These are phyloP conservation scores for Rubroboletus pulcherrimus DNA, from an alignment of 768 basidiomycete species.

Conservation along the genomic window DNA sequence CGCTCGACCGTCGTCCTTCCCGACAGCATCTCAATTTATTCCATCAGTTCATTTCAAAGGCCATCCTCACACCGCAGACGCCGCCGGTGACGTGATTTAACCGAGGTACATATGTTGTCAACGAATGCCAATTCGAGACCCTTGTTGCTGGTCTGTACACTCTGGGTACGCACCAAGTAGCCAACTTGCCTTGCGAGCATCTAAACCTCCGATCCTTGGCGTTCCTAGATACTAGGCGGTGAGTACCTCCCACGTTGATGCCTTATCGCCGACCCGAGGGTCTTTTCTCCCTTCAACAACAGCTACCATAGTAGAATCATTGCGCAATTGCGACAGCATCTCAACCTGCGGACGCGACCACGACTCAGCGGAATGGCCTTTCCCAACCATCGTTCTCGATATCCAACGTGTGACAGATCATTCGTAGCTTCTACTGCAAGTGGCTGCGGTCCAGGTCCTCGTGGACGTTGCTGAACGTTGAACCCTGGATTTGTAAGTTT, in stretches of 20 bases:
- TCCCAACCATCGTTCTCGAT: neutral
- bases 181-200: neutral
- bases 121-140: slow-evolving; percentile 5
- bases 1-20: neutral
- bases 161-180: neutral
- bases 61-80: slow-evolving; percentile 1
- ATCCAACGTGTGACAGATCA: neutral
- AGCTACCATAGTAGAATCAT: neutral
- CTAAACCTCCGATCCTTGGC: neutral
- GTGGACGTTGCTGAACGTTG: slow-evolving; percentile 6
- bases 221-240: neutral
- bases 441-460: slow-evolving; percentile 14
- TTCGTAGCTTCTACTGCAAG: neutral
- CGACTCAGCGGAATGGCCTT: neutral
- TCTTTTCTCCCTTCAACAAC: neutral
- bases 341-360: neutral
- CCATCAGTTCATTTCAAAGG: neutral
- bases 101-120: neutral
- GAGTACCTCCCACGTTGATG: neutral
- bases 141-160: slow-evolving; percentile 5
- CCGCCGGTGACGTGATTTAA: slow-evolving; percentile 5
- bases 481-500: slow-evolving; percentile 23
- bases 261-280: neutral
- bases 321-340: neutral
- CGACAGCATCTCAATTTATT: neutral